Evolutionary conservation across 768 basidiomycete species (phyloP).

Genomic region (Agaricus blazei): DNA sequence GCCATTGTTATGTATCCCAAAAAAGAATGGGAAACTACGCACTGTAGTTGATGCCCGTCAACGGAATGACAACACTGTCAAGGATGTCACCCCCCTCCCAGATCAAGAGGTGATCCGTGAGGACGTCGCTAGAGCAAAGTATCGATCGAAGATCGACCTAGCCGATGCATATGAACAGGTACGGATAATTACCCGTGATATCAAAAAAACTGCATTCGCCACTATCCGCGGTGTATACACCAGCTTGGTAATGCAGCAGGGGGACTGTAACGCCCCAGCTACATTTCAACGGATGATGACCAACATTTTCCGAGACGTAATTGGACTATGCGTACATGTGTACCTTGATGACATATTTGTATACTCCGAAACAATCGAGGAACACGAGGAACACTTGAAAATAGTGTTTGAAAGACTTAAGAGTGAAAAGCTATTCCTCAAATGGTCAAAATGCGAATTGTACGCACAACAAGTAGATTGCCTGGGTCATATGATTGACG

Average conservation of each 20-base stretch:
- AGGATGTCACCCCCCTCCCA: constrained; percentile 23
- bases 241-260: too few relatives aligned
- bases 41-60: constrained; percentile 30
- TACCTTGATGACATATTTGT: constrained; percentile 26
- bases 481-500: constrained; percentile 35
- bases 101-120: constrained; percentile 19
- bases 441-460: constrained; percentile 23
- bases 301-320: constrained; percentile 22
- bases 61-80: constrained; percentile 30
- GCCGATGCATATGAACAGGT: constrained; percentile 37
- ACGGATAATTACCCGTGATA: constrained; percentile 19
- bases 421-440: constrained; percentile 22
- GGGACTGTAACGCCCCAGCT: too few relatives aligned
- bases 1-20: constrained; percentile 27
- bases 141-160: constrained; percentile 29
- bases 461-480: constrained; percentile 26
- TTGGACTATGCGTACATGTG: constrained; percentile 24
- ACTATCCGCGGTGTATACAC: too few relatives aligned
- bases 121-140: constrained; percentile 22
- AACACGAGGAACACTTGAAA: constrained; percentile 25
- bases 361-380: constrained; percentile 25
- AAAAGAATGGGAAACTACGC: constrained; percentile 5
- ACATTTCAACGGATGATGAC: constrained; percentile 28
- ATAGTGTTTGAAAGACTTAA: constrained; percentile 22
- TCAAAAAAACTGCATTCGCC: constrained; percentile 16